phyloP scores from a whole-genome alignment of 164 flowering plant species.

The Annona cherimola region DNA sequence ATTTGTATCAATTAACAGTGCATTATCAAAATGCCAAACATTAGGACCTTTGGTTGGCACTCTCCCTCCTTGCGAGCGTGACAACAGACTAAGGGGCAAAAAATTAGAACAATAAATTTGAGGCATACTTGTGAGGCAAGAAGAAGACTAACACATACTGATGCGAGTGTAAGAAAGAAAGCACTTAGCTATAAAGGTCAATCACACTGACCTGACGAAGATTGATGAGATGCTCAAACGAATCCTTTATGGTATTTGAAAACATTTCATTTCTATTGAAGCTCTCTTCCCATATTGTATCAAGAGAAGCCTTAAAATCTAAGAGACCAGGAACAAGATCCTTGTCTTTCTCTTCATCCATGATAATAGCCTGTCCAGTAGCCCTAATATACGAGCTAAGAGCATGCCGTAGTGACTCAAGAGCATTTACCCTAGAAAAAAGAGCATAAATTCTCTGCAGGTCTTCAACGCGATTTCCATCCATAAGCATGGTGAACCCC shows the following conservation, averaged over 20 bases:
- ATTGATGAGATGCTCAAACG: constrained; percentile 96
- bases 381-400: constrained; percentile 71
- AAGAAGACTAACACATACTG: neutral
- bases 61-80: too few species aligned
- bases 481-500: constrained; percentile 95
- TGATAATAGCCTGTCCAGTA: constrained; percentile 79
- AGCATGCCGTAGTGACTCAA: constrained; percentile 78
- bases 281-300: constrained; percentile 90
- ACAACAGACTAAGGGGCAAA: too few species aligned
- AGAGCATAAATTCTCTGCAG: constrained; percentile 76
- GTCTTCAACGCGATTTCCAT: constrained; percentile 86
- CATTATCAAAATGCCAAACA: too few species aligned
- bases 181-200: neutral
- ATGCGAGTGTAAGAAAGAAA: neutral
- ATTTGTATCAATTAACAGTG: too few species aligned
- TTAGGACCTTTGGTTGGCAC: too few species aligned
- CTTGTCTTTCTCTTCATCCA: constrained; percentile 98
- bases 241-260: constrained; percentile 81
- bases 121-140: too few species aligned
- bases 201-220: constrained; percentile 68
- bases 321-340: constrained; percentile 84
- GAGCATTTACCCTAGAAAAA: constrained; percentile 76
- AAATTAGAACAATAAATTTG: too few species aligned
- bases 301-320: constrained; percentile 86
- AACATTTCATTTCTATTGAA: constrained; percentile 78